phyloP scores from a whole-genome alignment of 441 rosid genomes.

The Biscutella laevigata region DNA sequence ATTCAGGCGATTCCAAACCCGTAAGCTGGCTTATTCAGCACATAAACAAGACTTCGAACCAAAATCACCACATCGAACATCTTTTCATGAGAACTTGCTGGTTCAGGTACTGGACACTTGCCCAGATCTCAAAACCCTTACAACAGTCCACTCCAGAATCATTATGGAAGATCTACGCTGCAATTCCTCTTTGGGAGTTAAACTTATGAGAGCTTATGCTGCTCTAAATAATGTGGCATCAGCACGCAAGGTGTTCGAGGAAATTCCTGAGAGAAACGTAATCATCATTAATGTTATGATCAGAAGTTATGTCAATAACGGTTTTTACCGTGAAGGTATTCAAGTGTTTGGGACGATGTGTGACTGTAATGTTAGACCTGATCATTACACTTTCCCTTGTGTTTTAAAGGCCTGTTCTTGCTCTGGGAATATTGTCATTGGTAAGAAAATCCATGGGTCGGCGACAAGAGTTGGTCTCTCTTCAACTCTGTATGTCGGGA shows the following conservation, averaged over 20 bases:
- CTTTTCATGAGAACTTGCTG: constrained; percentile 19
- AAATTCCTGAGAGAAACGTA: constrained; percentile 41
- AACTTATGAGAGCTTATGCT: constrained; percentile 43
- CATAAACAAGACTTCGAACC: constrained; percentile 1
- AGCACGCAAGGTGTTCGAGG: constrained; percentile 48
- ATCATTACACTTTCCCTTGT: constrained; percentile 52
- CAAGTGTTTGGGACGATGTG: constrained; percentile 33
- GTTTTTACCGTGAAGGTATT: constrained; percentile 35
- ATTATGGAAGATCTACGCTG: constrained; percentile 18
- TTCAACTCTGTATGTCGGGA: constrained; percentile 39
- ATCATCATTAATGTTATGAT: constrained; percentile 51
- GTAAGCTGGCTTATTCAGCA: constrained; percentile 11
- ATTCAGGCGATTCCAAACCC: constrained; percentile 11
- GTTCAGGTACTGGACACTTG: constrained; percentile 33
- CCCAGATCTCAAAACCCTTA: constrained; percentile 41
- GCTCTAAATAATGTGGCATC: constrained; percentile 23
- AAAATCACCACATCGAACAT: neutral
- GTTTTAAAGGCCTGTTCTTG: constrained; percentile 49
- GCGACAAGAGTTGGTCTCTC: constrained; percentile 41
- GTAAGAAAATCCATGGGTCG: constrained; percentile 39
- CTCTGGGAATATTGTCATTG: constrained; percentile 30
- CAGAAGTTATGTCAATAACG: constrained; percentile 41
- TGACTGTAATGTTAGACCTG: constrained; percentile 28
- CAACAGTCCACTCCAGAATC: constrained; percentile 33
- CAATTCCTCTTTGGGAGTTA: constrained; percentile 38